phyloP scores from a whole-genome alignment of 2,329 filamentous ascomycete genomes.

The Ceratocystis diversiconidia region DNA sequence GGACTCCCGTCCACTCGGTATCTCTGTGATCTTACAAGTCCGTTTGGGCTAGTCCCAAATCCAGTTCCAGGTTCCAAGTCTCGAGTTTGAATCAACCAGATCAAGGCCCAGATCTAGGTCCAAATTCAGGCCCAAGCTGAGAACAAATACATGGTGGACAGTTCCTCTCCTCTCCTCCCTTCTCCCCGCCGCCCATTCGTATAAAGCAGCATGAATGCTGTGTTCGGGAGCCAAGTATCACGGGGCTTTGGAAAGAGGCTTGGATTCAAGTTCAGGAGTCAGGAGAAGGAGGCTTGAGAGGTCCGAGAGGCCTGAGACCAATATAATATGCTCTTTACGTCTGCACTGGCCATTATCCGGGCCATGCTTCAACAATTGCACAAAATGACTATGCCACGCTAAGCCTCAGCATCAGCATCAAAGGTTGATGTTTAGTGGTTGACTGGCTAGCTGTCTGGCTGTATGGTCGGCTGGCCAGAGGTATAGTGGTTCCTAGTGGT shows the following conservation, averaged over 20 bases:
- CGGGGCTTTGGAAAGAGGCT: background rate
- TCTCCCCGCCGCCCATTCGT: background rate
- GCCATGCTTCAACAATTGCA: conserved; percentile 1
- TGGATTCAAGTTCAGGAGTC: conserved; percentile 1
- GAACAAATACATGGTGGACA: background rate
- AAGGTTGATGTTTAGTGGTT: background rate
- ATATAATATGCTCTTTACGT: conserved; percentile 2
- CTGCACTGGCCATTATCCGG: background rate
- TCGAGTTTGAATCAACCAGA: background rate
- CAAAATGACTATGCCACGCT: background rate
- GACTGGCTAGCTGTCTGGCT: background rate
- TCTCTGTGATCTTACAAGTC: background rate
- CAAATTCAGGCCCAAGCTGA: background rate
- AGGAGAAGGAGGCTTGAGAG: conserved; percentile 6
- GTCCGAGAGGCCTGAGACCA: conserved; percentile 2
- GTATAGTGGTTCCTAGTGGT: background rate
- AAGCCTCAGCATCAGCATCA: background rate
- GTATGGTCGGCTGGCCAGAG: no score
- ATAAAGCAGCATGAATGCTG: background rate
- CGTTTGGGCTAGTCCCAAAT: conserved; percentile 1
- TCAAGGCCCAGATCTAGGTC: background rate
- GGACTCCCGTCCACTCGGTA: background rate
- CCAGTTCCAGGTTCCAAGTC: background rate
- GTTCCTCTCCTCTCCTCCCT: background rate
- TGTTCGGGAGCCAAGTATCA: background rate